Evolutionary conservation across 805 yeast species (phyloP).

Genomic region (Candida nitratophila): DNA sequence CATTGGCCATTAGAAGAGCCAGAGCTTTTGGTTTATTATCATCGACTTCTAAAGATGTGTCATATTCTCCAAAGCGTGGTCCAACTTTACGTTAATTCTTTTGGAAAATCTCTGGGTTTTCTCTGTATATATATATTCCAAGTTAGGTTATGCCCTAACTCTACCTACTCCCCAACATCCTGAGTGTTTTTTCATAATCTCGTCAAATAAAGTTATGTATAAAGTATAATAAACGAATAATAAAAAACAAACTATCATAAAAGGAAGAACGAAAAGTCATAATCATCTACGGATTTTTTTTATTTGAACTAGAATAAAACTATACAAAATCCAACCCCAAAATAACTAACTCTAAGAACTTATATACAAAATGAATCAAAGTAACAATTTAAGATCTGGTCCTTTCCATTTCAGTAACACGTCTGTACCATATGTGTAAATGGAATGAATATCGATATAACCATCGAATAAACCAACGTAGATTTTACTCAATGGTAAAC

Average conservation of each 20-base stretch:
- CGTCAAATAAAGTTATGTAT: no score
- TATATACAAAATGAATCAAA: background rate
- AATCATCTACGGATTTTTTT: no score
- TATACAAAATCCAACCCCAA: no score
- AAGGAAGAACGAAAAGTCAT: no score
- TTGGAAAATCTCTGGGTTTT: background rate
- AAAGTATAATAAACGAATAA: no score
- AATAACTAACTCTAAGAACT: no score
- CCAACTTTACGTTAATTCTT: background rate
- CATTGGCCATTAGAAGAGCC: constrained; percentile 75
- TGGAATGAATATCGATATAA: constrained; percentile 56
- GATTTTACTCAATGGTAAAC: constrained; percentile 76
- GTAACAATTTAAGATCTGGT: constrained; percentile 17
- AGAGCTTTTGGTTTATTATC: constrained; percentile 77
- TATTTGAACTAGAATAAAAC: no score
- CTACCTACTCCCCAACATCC: no score
- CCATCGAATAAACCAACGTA: constrained; percentile 74
- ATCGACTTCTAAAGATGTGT: constrained; percentile 57
- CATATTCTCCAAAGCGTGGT: constrained; percentile 29
- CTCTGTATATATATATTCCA: background rate
- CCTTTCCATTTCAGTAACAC: constrained; percentile 50
- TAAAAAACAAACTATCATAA: no score
- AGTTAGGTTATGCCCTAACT: no score
- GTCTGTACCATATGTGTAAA: constrained; percentile 75
- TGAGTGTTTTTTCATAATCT: no score